Evolutionary conservation across 164 flowering plant species (phyloP).

Genomic region (Vitis amurensis): DNA sequence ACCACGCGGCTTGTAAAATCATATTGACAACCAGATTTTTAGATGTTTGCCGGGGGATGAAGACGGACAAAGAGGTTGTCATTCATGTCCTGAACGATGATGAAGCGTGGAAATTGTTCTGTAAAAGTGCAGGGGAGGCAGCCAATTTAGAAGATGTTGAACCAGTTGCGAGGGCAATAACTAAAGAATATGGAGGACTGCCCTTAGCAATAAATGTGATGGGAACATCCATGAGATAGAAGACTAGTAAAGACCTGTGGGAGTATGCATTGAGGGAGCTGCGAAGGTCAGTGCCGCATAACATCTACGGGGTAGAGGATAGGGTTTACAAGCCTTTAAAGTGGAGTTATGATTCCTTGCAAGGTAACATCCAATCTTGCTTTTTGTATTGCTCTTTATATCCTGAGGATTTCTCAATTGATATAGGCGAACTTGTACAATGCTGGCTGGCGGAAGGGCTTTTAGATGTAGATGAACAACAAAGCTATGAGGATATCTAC

Average conservation of each 20-base stretch:
- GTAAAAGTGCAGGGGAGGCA: too few relatives aligned
- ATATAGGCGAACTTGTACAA: constrained; percentile 4
- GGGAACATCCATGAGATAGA: too few relatives aligned
- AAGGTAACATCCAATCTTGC: constrained; percentile 1
- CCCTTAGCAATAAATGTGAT: too few relatives aligned
- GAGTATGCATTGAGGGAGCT: constrained; percentile 1
- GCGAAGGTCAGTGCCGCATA: background rate
- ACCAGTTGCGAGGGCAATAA: constrained; percentile 10
- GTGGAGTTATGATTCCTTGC: constrained; percentile 19
- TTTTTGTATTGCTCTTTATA: constrained; percentile 18
- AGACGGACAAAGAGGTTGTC: too few relatives aligned
- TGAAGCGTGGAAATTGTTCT: too few relatives aligned
- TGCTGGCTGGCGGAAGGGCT: constrained; percentile 22
- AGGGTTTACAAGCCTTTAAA: constrained; percentile 8
- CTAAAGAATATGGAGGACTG: too few relatives aligned
- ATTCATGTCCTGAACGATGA: too few relatives aligned
- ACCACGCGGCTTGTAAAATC: too few relatives aligned
- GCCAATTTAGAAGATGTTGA: too few relatives aligned
- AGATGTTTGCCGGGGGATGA: too few relatives aligned
- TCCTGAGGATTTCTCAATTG: constrained; percentile 19
- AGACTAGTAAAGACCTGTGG: background rate
- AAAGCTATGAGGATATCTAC: constrained; percentile 1
- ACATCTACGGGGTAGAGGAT: background rate
- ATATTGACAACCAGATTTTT: too few relatives aligned
- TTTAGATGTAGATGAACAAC: constrained; percentile 6